Conservation (phyloP, 192 early-diverging fungal species). For the Podila horticola region DNA sequence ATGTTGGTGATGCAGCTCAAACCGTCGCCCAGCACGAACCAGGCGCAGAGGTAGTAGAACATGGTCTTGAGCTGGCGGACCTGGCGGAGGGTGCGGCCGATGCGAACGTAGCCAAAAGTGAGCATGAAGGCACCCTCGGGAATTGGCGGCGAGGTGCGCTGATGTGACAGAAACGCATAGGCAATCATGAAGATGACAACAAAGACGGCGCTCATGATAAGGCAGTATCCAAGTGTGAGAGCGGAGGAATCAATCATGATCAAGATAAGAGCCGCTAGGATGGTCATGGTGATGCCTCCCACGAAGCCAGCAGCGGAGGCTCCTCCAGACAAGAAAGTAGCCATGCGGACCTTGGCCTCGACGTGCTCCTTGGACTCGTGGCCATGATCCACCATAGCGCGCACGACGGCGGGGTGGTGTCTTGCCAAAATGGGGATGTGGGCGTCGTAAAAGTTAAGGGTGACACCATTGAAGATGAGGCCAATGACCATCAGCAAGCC, state of each 20-base stretch:
- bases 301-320: conserved; percentile 34
- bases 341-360: conserved; percentile 15
- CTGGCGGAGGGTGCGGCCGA: conserved; percentile 40
- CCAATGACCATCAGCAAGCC: conserved; percentile 42
- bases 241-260: conserved; percentile 8
- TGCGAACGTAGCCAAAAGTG: conserved; percentile 51
- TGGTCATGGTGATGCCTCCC: conserved; percentile 20
- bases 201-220: conserved; percentile 28
- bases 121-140: conserved; percentile 52
- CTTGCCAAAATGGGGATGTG: conserved; percentile 32
- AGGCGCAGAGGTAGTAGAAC: conserved; percentile 72
- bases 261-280: conserved; percentile 16
- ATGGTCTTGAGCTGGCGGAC: conserved; percentile 60
- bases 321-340: conserved; percentile 41
- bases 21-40: conserved; percentile 76
- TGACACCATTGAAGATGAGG: conserved; percentile 24
- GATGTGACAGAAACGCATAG: conserved; percentile 30
- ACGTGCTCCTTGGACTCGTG: conserved; percentile 19
- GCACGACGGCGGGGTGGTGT: conserved; percentile 22
- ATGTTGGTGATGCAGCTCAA: conserved; percentile 63
- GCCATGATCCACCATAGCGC: conserved; percentile 19
- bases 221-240: conserved; percentile 18
- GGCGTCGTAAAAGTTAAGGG: conserved; percentile 33
- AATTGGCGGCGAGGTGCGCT: conserved; percentile 55
- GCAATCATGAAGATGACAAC: conserved; percentile 25